Base-by-base conservation (phyloP, 2,329 filamentous ascomycete genomes). In the Pseudogymnoascus sp. region DNA sequence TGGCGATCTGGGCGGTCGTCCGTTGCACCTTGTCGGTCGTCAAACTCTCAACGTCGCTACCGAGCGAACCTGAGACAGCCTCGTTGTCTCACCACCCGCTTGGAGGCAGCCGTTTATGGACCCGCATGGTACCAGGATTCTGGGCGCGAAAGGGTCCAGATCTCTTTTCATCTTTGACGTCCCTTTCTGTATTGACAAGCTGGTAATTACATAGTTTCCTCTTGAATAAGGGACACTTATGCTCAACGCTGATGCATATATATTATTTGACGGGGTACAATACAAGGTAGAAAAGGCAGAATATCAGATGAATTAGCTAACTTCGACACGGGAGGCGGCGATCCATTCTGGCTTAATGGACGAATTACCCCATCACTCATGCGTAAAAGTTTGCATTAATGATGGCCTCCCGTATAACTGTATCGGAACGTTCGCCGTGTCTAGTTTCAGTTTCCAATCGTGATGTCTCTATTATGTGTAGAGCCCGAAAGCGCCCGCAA, bases 101-200 rank as follows among this genome's bases (percentile, higher is more conserved):
- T 85, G 63, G 92, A 95, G 74, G 92, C 97, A 71, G 84, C 97
- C 25, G 96, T 97, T 72, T 96, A 43, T 50, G 22, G 43, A 50
- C 43, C 43, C 25, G 22, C 43, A 50, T 28, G 43, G n/a, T 50
- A 28, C 43, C 43, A 11, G 22, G 22, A 9, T 50, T 30, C 22
- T 30, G 43, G 43, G 43, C 43, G 43, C 43, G 22, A 41, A 30
- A 50, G 22, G n/a, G 43, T 30, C 43, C 43, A 50, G 6, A 30
- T 14, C 43, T 50, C 43, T 30, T 50, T 50, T 50, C 14, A n/a
- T 50, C 25, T 16, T 16, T 50, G 4, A 14, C 11, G 14, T 50
- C 43, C n/a, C 7, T 3, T 30, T 30, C 43, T 30, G 43, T 16
- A 30, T 28, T 50, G 30, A 30, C 43, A 50, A 25, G 28, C 14